Evolutionary conservation across 116 monocot species (phyloP).

Genomic region (Phalaenopsis hybrid): DNA sequence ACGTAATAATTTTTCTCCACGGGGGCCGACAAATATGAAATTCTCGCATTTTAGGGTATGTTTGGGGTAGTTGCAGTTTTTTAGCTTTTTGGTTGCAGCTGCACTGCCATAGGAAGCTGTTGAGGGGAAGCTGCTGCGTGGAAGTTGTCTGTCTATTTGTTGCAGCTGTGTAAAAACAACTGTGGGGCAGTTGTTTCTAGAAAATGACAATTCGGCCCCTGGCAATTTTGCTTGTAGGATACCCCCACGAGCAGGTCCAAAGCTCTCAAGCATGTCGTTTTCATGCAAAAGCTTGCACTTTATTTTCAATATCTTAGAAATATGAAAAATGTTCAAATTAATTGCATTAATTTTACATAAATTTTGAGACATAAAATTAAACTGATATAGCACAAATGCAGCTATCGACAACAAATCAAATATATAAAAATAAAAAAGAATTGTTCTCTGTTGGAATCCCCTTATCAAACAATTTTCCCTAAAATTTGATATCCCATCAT

Average conservation of each 20-base stretch:
- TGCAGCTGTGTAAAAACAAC: too few species aligned
- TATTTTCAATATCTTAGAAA: slow-evolving; percentile 1
- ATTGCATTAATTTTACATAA: background rate
- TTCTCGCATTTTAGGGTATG: too few species aligned
- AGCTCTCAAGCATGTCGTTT: slow-evolving; percentile 14
- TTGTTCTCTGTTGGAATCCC: background rate
- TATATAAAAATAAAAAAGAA: background rate
- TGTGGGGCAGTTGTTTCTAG: background rate
- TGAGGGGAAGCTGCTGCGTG: too few species aligned
- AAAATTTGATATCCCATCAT: background rate
- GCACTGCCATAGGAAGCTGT: too few species aligned
- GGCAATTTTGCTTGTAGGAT: slow-evolving; percentile 17
- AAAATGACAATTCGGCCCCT: slow-evolving; percentile 8
- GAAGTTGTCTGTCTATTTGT: too few species aligned
- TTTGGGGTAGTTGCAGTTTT: background rate
- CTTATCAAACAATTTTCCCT: background rate
- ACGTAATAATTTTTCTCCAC: too few species aligned
- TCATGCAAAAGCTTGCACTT: slow-evolving; percentile 5
- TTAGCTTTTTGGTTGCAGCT: too few species aligned
- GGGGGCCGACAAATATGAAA: too few species aligned
- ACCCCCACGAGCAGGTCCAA: slow-evolving; percentile 14
- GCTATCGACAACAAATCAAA: background rate
- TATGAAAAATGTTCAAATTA: background rate
- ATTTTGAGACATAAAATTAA: background rate
- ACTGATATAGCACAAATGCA: background rate